Base-by-base conservation (phyloP, 768 basidiomycete species). In the Suillus weaverae region DNA sequence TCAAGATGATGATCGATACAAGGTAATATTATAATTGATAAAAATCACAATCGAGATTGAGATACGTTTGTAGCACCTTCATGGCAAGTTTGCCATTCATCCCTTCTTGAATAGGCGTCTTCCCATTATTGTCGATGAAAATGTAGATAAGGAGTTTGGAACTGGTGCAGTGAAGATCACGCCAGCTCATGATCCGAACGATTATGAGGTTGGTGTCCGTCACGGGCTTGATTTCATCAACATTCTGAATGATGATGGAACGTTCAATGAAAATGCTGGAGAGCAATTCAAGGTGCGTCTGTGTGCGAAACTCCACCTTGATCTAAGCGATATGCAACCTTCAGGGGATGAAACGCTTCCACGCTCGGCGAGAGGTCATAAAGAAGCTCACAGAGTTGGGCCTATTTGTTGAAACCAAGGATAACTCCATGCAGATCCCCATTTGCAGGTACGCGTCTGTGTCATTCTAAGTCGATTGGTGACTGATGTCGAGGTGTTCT, bases 111-210 rank as follows among this genome's bases (percentile, higher is more conserved):
- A 87, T 65, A 88, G 97, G 54, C 86, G 88, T 18, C 81, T 99
- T 54, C 97, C 94, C 16, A 97, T 99, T 74, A 81, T 99, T 64
- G 83, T 88, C 35, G 97, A 99, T 72, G 80, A 84, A 26, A 90
- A 95, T 75, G 82, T 81, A 33, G 97, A 99, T 73, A 97, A 94
- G 89, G 83, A 85, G 11, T 99, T 99, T 70, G 97, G 97, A 43
- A 99, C 97, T 36, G 97, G 97, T 74, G 97, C 97, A 1, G 97
- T 99, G 60, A 99, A 99, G 81, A 98, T 99, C 72, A 99, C 97
- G 0, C 97, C 97, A 18, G 97, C 97, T 0, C 97, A 99, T 73
- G 97, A 99, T 75, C 92, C 89, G 18, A 96, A 96, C 73, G 97
- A 99, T 83, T 99, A 97, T 77, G 94, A 95, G 68, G 95, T 95